Conservation (phyloP, 805 yeast species). For the Candida berthetii region DNA sequence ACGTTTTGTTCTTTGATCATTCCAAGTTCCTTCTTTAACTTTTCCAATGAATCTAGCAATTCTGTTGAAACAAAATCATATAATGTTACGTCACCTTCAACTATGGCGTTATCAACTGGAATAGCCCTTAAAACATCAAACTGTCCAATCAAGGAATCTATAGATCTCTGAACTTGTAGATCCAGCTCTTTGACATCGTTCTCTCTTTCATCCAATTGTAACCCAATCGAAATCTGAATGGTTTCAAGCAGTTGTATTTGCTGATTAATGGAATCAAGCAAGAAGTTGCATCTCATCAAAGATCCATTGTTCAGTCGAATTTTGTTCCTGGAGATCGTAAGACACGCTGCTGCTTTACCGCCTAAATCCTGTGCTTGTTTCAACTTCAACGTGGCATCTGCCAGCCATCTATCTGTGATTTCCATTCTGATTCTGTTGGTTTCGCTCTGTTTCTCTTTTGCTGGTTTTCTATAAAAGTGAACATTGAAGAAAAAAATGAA, state of each 20-base stretch:
- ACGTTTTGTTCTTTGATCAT: conserved; percentile 18
- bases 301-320: conserved; percentile 34
- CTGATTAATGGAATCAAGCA: conserved; percentile 37
- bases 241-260: conserved; percentile 38
- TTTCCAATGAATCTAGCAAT: conserved; percentile 20
- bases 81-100: conserved; percentile 19
- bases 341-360: conserved; percentile 37
- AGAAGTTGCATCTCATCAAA: conserved; percentile 36
- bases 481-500: no score
- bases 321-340: conserved; percentile 28
- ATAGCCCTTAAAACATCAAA: conserved; percentile 28
- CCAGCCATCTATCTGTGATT: conserved; percentile 25
- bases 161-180: conserved; percentile 20
- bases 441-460: no score
- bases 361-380: conserved; percentile 45
- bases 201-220: conserved; percentile 18
- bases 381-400: conserved; percentile 42
- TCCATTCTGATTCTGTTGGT: no score
- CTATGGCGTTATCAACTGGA: conserved; percentile 27
- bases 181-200: conserved; percentile 17
- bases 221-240: conserved; percentile 24
- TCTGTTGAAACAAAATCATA: conserved; percentile 44
- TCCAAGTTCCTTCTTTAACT: conserved; percentile 11
- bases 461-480: no score
- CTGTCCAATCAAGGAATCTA: conserved; percentile 25